Percentiles rank a stretch among this genome's conserved stretches.
Evolutionary conservation across 148 eudicot genomes (phyloP).

Genomic region (Salicornia ramosissima): DNA sequence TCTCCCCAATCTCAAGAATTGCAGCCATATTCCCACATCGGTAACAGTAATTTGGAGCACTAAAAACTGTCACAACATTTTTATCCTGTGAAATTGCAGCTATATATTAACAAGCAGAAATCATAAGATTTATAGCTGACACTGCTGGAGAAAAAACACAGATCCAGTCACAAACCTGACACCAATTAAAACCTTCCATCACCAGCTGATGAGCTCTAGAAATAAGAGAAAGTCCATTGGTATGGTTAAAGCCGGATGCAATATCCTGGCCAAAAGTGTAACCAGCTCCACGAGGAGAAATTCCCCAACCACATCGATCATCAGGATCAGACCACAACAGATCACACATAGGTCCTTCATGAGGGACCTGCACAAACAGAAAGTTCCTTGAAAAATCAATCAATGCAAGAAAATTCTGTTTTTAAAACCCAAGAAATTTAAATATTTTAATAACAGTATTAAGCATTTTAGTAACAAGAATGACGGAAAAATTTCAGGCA

Average conservation of each 20-base stretch:
- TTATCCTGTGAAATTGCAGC: constrained; percentile 46
- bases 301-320: constrained; percentile 99
- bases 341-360: constrained; percentile 99
- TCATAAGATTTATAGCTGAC: background rate
- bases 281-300: constrained; percentile 98
- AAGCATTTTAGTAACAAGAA: background rate
- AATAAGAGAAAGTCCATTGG: constrained; percentile 82
- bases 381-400: background rate
- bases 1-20: constrained; percentile 84
- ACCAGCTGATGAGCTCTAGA: constrained; percentile 97
- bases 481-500: background rate
- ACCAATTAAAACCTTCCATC: constrained; percentile 97
- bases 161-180: constrained; percentile 53
- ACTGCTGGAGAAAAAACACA: background rate
- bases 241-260: constrained; percentile 77
- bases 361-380: constrained; percentile 62
- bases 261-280: constrained; percentile 97
- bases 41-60: constrained; percentile 88
- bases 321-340: constrained; percentile 99
- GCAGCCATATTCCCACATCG: constrained; percentile 96
- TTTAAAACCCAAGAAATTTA: background rate
- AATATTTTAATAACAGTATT: background rate
- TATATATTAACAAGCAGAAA: background rate
- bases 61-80: constrained; percentile 86
- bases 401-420: background rate